phyloP scores from a whole-genome alignment of 1,284 basidiomycete genomes.

The Tilletia horrida region DNA sequence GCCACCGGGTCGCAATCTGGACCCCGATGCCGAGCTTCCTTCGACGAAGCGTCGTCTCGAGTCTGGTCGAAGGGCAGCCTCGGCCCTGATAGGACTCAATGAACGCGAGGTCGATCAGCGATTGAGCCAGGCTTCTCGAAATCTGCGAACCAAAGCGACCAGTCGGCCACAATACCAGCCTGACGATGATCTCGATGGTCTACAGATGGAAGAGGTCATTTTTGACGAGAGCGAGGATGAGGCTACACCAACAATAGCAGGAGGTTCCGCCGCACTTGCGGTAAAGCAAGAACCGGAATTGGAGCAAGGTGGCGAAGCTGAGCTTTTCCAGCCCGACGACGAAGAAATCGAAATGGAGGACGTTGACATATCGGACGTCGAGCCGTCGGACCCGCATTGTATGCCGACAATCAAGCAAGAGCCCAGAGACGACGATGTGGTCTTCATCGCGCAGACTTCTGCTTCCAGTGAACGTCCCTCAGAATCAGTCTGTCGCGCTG shows the following conservation, averaged over 20 bases:
- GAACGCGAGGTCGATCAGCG: not conserved
- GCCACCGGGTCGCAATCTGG: not conserved
- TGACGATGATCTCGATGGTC: not conserved
- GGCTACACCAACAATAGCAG: not conserved
- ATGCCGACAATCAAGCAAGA: not conserved
- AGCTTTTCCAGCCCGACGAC: not conserved
- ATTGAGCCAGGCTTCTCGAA: not conserved
- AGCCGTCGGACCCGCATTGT: not conserved
- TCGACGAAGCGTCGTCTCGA: slow-evolving; percentile 6
- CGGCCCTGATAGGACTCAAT: not conserved
- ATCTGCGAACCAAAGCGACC: not conserved
- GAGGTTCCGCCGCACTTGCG: not conserved
- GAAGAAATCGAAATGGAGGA: slow-evolving; percentile 15
- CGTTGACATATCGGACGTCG: slow-evolving; percentile 1
- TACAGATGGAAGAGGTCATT: slow-evolving; percentile 10
- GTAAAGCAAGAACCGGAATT: not conserved
- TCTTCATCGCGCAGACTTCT: not conserved
- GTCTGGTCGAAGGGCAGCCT: not conserved
- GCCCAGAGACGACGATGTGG: not conserved
- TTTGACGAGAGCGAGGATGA: not conserved
- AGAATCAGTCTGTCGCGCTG: too few relatives aligned
- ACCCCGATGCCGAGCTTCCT: slow-evolving; percentile 8
- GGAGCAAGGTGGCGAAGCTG: not conserved
- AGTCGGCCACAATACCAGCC: slow-evolving; percentile 19
- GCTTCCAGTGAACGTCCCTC: not conserved